phyloP scores from a whole-genome alignment of 2,329 filamentous ascomycete genomes.

The Talaromyces sp. region DNA sequence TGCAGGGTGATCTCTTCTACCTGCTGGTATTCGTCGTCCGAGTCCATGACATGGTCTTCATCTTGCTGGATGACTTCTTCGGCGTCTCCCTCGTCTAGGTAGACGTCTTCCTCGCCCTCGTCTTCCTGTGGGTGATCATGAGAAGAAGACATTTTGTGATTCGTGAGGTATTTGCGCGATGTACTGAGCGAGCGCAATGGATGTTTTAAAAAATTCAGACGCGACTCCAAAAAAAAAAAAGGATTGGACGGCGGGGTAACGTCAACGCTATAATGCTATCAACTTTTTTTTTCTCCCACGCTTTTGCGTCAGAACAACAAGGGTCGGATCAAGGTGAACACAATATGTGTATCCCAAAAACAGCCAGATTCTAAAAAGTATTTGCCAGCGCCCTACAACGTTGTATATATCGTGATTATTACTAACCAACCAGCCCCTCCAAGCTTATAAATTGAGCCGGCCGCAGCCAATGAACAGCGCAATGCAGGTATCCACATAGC shows the following conservation, averaged over 20 bases:
- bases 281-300: not conserved
- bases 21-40: slow-evolving; percentile 40
- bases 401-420: not conserved
- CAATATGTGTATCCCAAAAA: not conserved
- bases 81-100: slow-evolving; percentile 71
- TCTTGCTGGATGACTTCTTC: slow-evolving; percentile 69
- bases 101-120: slow-evolving; percentile 61
- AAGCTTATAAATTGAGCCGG: slow-evolving; percentile 10
- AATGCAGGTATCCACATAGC: not conserved
- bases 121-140: slow-evolving; percentile 26
- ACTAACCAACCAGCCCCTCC: slow-evolving; percentile 5
- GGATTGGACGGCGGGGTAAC: not conserved
- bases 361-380: not conserved
- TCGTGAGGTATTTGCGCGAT: not conserved
- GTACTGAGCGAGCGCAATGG: not conserved
- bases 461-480: not conserved
- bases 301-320: not conserved
- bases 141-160: slow-evolving; percentile 25
- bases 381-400: not conserved
- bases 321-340: not conserved
- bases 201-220: not conserved
- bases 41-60: slow-evolving; percentile 71
- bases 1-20: slow-evolving; percentile 58
- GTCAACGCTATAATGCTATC: not conserved
- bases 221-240: not conserved